Evolutionary conservation across 768 basidiomycete genomes (phyloP), one percentile per base, ranked within the genome.

Genomic region (Tricholoma hemisulphureum): DNA sequence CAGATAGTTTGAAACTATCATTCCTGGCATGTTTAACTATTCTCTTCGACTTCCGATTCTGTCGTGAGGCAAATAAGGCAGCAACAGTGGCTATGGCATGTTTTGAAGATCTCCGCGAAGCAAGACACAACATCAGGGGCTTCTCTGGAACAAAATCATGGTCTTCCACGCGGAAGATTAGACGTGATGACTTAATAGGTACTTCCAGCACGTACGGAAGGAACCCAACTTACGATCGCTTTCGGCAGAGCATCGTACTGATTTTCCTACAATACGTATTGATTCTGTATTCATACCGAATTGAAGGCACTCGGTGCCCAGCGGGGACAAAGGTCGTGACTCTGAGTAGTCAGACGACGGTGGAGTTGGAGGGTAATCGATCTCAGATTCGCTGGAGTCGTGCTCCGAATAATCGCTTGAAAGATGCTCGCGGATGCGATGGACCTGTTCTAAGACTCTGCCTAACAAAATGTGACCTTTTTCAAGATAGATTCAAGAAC

Each of bases 341-440:
- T 81, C 83, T 23, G 87, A 84, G 64, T 79, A 80, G 67, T 90
- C 89, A 7, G 90, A 92, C 16, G 81, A 74, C 3, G 90, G 91
- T n/a, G 90, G 91, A 0, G 90, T 92, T 43, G 83, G 75, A 37
- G 90, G 91, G 68, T 85, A 91, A 64, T 85, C 82, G 3, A 81
- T 69, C 55, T 89, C 87, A 18, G 83, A 82, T 49, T 65, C 65
- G 14, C 61, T 60, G 14, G 63, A 65, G 28, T 61, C 58, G 39
- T 66, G 63, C 7, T 61, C 61, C 28, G 58, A 55, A 20, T 53
- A 59, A 39, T 60, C 53, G 50, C 51, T 26, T 28, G 60, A 56
- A 58, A 46, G 7, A 60, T 46, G 73, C 59, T 74, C 73, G 35
- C 72, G 74, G 34, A 84, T 79, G 28, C 69, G 67, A 54, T 77